Percentiles rank a stretch among this genome's conserved stretches.
Evolutionary conservation across 441 rosid genomes (phyloP).

Genomic region (Mallotus japonicus): DNA sequence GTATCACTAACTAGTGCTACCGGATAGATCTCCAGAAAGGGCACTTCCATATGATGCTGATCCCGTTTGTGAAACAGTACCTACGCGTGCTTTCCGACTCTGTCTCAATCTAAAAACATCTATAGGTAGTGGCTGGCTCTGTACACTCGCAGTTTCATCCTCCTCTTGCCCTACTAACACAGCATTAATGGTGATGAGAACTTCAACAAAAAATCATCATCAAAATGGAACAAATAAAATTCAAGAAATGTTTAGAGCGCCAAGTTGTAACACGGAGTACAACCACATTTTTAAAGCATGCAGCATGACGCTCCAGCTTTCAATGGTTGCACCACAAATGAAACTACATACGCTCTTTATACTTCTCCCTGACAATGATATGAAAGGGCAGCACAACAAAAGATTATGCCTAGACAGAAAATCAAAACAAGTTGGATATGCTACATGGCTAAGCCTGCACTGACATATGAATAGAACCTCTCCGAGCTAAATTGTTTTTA

Average conservation of each 20-base stretch:
- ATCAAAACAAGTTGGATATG: not conserved
- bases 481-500: not conserved
- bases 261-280: not conserved
- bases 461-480: not conserved
- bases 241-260: not conserved
- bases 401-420: not conserved
- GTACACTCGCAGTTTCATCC: constrained; percentile 58
- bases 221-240: not conserved
- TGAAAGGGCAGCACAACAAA: not conserved
- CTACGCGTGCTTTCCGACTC: constrained; percentile 68
- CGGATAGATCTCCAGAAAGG: constrained; percentile 75
- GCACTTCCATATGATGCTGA: constrained; percentile 84
- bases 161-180: constrained; percentile 64
- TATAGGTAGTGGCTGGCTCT: constrained; percentile 75
- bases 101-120: constrained; percentile 80
- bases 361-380: not conserved
- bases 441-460: not conserved
- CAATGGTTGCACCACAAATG: not conserved
- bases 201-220: not conserved
- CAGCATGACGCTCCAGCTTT: not conserved
- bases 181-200: not conserved
- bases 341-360: constrained; percentile 2
- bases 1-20: constrained; percentile 50
- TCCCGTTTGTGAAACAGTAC: constrained; percentile 65
- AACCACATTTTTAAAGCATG: not conserved